phyloP scores from a whole-genome alignment of 768 basidiomycete genomes.

The Calocybe indica region DNA sequence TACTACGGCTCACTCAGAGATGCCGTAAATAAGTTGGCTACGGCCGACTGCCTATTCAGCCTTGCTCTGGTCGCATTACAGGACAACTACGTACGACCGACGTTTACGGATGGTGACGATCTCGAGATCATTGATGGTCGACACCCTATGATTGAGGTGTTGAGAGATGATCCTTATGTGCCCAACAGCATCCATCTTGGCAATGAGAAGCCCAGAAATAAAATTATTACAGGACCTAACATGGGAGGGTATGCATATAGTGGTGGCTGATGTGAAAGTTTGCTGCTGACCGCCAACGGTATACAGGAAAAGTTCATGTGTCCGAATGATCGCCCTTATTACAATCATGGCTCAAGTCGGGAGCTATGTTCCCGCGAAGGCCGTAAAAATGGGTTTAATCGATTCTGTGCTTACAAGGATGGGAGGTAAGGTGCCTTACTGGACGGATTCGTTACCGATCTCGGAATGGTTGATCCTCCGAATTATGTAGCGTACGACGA shows the following conservation, averaged over 20 bases:
- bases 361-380: conserved; percentile 80
- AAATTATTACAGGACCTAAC: conserved; percentile 81
- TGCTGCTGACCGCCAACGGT: not conserved
- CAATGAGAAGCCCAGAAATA: conserved; percentile 40
- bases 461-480: conserved; percentile 2
- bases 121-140: conserved; percentile 80
- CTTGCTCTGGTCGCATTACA: conserved; percentile 75
- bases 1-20: conserved; percentile 70
- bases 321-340: conserved; percentile 74
- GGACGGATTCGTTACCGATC: not conserved
- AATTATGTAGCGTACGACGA: conserved; percentile 71
- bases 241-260: conserved; percentile 58
- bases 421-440: conserved; percentile 53
- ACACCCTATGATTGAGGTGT: conserved; percentile 88
- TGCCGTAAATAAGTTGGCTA: conserved; percentile 74
- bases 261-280: not conserved
- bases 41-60: conserved; percentile 82
- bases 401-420: conserved; percentile 86
- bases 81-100: conserved; percentile 72
- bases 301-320: conserved; percentile 74
- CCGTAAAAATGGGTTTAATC: conserved; percentile 70
- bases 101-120: conserved; percentile 58
- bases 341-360: conserved; percentile 90
- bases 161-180: conserved; percentile 77
- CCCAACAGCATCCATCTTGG: conserved; percentile 76